Evolutionary conservation across 768 basidiomycete species (phyloP).

Genomic region (Pulveroboletus sp.): DNA sequence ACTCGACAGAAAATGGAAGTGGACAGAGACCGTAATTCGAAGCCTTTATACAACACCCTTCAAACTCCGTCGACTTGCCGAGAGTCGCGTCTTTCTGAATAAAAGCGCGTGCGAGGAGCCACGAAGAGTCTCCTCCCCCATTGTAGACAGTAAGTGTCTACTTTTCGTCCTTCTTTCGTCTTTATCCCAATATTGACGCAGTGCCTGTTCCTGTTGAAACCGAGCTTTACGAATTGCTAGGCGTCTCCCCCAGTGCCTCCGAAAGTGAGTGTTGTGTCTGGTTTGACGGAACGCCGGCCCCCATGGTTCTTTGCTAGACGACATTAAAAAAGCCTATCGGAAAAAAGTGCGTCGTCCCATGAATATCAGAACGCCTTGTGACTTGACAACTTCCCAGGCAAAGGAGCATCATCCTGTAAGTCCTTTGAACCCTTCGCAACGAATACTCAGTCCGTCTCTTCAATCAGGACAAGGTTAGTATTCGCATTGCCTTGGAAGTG

Average conservation of each 20-base stretch:
- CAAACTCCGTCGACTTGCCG: constrained; percentile 33
- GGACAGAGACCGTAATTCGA: background rate
- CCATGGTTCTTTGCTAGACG: constrained; percentile 41
- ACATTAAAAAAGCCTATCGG: constrained; percentile 93
- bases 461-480: constrained; percentile 61
- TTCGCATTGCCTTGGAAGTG: background rate
- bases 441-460: background rate
- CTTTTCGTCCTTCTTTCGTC: background rate
- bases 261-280: constrained; percentile 49
- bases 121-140: background rate
- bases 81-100: constrained; percentile 19
- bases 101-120: constrained; percentile 23
- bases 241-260: constrained; percentile 61
- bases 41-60: constrained; percentile 8
- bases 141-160: constrained; percentile 26
- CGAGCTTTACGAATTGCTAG: constrained; percentile 84
- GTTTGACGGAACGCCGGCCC: background rate
- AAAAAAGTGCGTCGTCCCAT: constrained; percentile 60
- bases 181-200: constrained; percentile 1
- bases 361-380: background rate
- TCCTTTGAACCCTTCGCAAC: background rate
- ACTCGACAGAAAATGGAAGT: background rate
- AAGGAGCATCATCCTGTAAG: constrained; percentile 84
- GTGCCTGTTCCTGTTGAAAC: constrained; percentile 65
- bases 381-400: constrained; percentile 47